Base-by-base conservation (phyloP, 139 green algal genomes). In the Coelastrella sp. region DNA sequence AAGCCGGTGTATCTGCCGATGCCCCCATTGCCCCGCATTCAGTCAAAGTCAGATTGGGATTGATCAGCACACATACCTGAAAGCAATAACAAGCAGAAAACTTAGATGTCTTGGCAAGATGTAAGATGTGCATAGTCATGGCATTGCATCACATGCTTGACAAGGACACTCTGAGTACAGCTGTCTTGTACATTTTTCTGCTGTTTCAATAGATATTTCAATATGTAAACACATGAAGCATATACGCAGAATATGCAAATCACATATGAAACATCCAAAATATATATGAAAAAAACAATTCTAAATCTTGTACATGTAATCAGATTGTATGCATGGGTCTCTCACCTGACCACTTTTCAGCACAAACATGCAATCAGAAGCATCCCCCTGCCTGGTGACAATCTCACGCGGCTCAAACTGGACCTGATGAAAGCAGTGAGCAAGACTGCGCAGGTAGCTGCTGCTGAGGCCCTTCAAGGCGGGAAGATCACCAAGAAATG, bases 361-460 rank as follows among this genome's bases (percentile, higher is more conserved):
- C n/a, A 84, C 78, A 45, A 51, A 84, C 60, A 84, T 72, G 62
- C 62, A 75, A 62, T 84, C 78, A 2, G 25, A 32, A 2, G 40
- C 41, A 27, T 76, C 62, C 6, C 78, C 78, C 60, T 84, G 78
- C 23, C 62, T 50, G 53, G 76, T 62, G 38, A 84, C 21, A 41
- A 84, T 62, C 78, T 84, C 62, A 7, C 78, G 60, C n/a, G 78
- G 78, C 62, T 84, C 78, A 84, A 84, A 84, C 7, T 75, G 38
- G n/a, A 75, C 59, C 60, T 76, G 62, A 41, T 84, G 78, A 41
- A 84, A 84, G 78, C 78, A 84, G 78, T 84, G 78, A 19, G 41
- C 27, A 17, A 84, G 41, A 57, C 62, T 60, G 38, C 43, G 78
- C 78, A 84, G 60, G 78, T 76, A 84, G 5, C 38, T 32, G 15